Base-by-base conservation (phyloP, 257 asterid genomes). In the Solanum etuberosum region DNA sequence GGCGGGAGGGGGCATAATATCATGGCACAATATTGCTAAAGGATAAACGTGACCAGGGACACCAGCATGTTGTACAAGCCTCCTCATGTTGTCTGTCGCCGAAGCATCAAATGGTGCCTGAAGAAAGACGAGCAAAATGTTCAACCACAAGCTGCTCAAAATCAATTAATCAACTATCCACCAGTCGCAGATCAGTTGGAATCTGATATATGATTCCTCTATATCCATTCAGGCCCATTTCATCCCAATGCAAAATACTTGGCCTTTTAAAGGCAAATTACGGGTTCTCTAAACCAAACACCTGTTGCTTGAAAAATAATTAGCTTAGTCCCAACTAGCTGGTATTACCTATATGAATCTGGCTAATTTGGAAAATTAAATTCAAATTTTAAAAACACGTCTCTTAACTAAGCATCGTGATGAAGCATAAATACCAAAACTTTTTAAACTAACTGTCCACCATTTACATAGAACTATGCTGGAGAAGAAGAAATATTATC, bases 71-170 rank as follows among this genome's bases (percentile, higher is more conserved):
- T 95, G 94, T 32, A 92, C 91, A 83, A 95, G 95, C 93, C 98
- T 94, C 90, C 98, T 92, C 98, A 95, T 95, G 91, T 93, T 95
- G 90, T 92, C 97, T 88, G 92, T 93, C 29, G 98, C 83, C 63
- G 98, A 92, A 87, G 91, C 87, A 89, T 95, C 98, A 90, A 94
- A 95, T 78, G 93, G 94, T 54, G 98, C 96, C 98, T 95, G 93
- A 73, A 90, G 71, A 84, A 81, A 86, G 78, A 67, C 87, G 43
- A 78, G 43, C 77, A 48, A 84, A 31, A 86, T 46, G 68, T 20
- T 80, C 85, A 80, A 29, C 67, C 67, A 31, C 42, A 27, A 31
- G 42, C 38, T 27, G 65, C 67, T 42, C 23, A 72, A 35, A 82
- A 91, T 78, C 72, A 84, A 80, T 48, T 67, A 85, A 78, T 38